Percentiles rank a stretch among this genome's conserved stretches.
phyloP scores from a whole-genome alignment of 768 basidiomycete species.

The Rossbeevera mucosa region DNA sequence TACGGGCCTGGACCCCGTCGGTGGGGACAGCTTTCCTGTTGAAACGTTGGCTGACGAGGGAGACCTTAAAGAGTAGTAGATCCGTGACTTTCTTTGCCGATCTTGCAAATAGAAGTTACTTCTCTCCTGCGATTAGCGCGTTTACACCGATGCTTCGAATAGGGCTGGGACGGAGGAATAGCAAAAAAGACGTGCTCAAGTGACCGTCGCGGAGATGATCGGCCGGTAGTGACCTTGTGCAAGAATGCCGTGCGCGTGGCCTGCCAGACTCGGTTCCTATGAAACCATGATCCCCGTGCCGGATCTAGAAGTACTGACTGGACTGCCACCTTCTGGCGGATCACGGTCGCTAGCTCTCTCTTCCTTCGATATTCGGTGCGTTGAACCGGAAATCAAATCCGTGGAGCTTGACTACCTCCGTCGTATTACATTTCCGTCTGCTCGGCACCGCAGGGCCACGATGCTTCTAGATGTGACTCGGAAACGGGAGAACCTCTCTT shows the following conservation, averaged over 20 bases:
- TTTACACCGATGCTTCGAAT: background rate
- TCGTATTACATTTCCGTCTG: background rate
- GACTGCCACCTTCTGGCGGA: slow-evolving; percentile 12
- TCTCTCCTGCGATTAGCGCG: background rate
- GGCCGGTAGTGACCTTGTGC: background rate
- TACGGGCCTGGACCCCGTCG: background rate
- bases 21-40: background rate
- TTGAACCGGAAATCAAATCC: slow-evolving; percentile 8
- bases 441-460: background rate
- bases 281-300: background rate
- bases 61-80: slow-evolving; percentile 3
- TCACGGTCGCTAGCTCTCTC: background rate
- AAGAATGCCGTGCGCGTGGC: background rate
- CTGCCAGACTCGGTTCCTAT: too few relatives aligned
- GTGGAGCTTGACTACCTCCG: background rate
- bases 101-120: slow-evolving; percentile 1
- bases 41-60: background rate
- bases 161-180: background rate
- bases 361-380: slow-evolving; percentile 1
- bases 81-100: slow-evolving; percentile 7
- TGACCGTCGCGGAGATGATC: slow-evolving; percentile 15
- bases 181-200: background rate
- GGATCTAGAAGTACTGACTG: slow-evolving; percentile 7
- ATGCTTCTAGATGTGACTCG: background rate
- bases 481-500: background rate